Conservation (phyloP, 352 stramenopile genomes). For the Globisporangium sylvaticum region DNA sequence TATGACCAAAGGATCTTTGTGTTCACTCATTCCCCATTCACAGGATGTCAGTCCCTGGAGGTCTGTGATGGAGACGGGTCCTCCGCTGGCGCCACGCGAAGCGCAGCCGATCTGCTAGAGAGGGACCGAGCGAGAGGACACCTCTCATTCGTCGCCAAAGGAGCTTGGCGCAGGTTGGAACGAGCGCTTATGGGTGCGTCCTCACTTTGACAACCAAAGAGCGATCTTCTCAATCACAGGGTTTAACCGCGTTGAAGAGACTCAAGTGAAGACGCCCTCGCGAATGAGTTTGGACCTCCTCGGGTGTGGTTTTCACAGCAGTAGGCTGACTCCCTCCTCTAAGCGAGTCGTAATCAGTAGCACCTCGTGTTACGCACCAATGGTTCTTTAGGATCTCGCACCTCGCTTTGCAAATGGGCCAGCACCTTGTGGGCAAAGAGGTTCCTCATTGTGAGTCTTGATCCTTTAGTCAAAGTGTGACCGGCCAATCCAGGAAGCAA, state of each 20-base stretch:
- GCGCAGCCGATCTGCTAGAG: not conserved
- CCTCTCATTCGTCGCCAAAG: not conserved
- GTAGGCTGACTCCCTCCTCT: not conserved
- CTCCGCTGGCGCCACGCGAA: not conserved
- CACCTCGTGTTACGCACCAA: not conserved
- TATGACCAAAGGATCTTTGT: not conserved
- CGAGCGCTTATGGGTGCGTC: not conserved
- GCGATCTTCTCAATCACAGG: no score
- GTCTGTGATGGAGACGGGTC: conserved; percentile 1
- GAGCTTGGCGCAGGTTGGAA: no score
- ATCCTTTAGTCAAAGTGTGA: no score
- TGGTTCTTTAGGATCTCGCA: not conserved
- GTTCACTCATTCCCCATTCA: not conserved
- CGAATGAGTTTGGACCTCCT: no score
- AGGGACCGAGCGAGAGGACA: no score
- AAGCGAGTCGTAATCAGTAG: not conserved
- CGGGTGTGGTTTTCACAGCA: no score
- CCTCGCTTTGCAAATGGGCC: not conserved
- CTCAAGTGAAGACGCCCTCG: no score
- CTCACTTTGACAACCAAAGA: not conserved
- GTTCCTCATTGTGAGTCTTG: no score
- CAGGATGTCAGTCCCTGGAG: no score
- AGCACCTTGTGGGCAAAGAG: no score
- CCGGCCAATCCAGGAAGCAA: no score
- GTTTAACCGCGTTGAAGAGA: no score